Conservation (phyloP, 352 stramenopile species). For the Pythium sukuiense region DNA sequence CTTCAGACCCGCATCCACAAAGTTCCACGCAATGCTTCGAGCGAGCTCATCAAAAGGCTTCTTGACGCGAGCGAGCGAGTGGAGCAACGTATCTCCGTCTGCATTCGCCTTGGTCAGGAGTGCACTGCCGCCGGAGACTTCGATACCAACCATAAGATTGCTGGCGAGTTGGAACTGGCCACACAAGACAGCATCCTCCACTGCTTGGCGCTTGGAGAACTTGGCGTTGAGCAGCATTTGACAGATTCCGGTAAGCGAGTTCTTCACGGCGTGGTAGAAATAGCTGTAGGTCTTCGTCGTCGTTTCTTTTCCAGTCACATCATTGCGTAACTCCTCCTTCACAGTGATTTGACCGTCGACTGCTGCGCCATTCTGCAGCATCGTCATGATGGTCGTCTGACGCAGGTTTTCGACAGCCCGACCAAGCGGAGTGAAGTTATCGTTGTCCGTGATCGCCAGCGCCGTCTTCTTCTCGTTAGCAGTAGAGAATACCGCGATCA, state of each 20-base stretch:
- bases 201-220: constrained; percentile 69
- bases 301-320: constrained; percentile 6
- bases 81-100: constrained; percentile 54
- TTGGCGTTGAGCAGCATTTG: constrained; percentile 76
- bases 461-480: constrained; percentile 26
- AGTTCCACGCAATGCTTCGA: constrained; percentile 60
- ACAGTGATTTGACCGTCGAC: constrained; percentile 53
- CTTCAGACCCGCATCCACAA: constrained; percentile 54
- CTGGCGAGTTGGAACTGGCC: constrained; percentile 70
- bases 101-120: constrained; percentile 46
- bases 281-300: constrained; percentile 49
- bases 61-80: constrained; percentile 57
- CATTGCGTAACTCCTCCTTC: constrained; percentile 8
- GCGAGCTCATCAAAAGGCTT: constrained; percentile 59
- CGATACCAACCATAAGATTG: constrained; percentile 62
- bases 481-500: constrained; percentile 39
- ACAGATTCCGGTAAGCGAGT: constrained; percentile 70
- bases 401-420: constrained; percentile 57
- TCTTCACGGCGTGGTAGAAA: constrained; percentile 76
- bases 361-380: constrained; percentile 61
- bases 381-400: constrained; percentile 74
- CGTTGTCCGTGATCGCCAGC: constrained; percentile 42
- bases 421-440: constrained; percentile 57
- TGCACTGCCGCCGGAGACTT: constrained; percentile 42
- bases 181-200: constrained; percentile 70